These are phyloP conservation scores for Geosmithia morbida DNA, from an alignment of 2,329 filamentous ascomycete species.

Conservation along the genomic window DNA sequence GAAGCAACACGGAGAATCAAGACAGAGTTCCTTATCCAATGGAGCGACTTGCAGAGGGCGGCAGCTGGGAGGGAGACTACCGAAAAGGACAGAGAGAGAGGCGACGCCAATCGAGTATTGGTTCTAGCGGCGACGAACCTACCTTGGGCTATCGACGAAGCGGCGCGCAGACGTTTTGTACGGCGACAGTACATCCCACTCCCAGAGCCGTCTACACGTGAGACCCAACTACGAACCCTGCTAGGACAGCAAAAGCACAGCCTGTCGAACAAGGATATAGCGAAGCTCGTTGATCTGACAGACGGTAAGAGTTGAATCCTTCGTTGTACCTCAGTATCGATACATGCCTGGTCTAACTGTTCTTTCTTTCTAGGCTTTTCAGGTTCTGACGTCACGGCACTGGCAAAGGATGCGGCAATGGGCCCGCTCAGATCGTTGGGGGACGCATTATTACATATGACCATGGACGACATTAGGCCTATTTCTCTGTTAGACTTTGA, in stretches of 20 bases:
- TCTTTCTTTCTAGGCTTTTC: slow-evolving; percentile 59
- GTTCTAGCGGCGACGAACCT: slow-evolving; percentile 92
- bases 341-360: slow-evolving; percentile 1
- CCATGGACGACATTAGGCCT: slow-evolving; percentile 84
- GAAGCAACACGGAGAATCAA: slow-evolving; percentile 91
- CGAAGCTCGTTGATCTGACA: slow-evolving; percentile 61
- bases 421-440: slow-evolving; percentile 81
- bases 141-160: slow-evolving; percentile 96
- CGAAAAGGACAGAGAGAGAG: slow-evolving; percentile 52
- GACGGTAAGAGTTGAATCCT: slow-evolving; percentile 46
- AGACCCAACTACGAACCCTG: slow-evolving; percentile 63
- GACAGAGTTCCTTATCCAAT: slow-evolving; percentile 95
- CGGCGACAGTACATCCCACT: slow-evolving; percentile 91
- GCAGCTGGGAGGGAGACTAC: slow-evolving; percentile 69
- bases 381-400: slow-evolving; percentile 87
- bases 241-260: slow-evolving; percentile 79
- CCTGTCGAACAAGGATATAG: slow-evolving; percentile 57
- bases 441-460: slow-evolving; percentile 78
- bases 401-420: slow-evolving; percentile 98
- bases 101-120: slow-evolving; percentile 77
- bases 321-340: not conserved
- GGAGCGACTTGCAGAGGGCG: slow-evolving; percentile 85
- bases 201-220: slow-evolving; percentile 71
- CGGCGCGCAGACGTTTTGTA: slow-evolving; percentile 79
- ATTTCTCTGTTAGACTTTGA: slow-evolving; percentile 76